These are phyloP conservation scores for Cercophora sp. DNA, from an alignment of 495 filamentous ascomycete species.

Conservation along the genomic window DNA sequence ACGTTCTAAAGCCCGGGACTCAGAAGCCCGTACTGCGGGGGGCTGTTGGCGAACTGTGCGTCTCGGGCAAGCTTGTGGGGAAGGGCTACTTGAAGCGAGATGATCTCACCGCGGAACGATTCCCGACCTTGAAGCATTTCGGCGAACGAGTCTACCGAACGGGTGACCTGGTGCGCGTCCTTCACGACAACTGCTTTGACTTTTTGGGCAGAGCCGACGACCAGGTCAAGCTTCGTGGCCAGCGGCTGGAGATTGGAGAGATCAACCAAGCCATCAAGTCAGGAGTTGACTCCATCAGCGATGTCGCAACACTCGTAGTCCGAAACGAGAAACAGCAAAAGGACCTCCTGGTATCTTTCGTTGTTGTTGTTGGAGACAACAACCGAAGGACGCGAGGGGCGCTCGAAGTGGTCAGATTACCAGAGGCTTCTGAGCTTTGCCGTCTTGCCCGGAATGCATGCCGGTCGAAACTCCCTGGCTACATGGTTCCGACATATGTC, in stretches of 20 bases:
- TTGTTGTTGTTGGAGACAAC: constrained; percentile 34
- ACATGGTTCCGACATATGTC: constrained; percentile 77
- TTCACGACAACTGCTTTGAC: constrained; percentile 66
- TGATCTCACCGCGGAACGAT: constrained; percentile 61
- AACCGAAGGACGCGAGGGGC: background rate
- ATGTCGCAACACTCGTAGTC: constrained; percentile 64
- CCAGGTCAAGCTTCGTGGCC: constrained; percentile 76
- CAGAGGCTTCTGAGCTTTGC: constrained; percentile 20
- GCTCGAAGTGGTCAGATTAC: constrained; percentile 27
- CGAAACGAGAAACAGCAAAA: constrained; percentile 55
- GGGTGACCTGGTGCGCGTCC: constrained; percentile 71
- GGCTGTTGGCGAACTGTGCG: constrained; percentile 79
- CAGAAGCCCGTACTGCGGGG: constrained; percentile 70
- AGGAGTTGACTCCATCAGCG: constrained; percentile 39
- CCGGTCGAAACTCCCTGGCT: constrained; percentile 56
- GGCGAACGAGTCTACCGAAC: constrained; percentile 65
- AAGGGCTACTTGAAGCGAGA: constrained; percentile 81
- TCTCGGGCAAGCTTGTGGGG: constrained; percentile 80
- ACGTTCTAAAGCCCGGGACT: constrained; percentile 67
- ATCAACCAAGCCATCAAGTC: constrained; percentile 64
- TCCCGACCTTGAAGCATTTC: constrained; percentile 52
- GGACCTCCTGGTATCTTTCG: constrained; percentile 67
- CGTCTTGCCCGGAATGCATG: constrained; percentile 49
- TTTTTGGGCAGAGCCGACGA: constrained; percentile 74
- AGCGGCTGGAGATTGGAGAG: constrained; percentile 72